A percentile compares a stretch with the other conserved stretches of the same genome.
Conservation (phyloP, 805 yeast species). For the Schizosaccharomyces osmophilus region DNA sequence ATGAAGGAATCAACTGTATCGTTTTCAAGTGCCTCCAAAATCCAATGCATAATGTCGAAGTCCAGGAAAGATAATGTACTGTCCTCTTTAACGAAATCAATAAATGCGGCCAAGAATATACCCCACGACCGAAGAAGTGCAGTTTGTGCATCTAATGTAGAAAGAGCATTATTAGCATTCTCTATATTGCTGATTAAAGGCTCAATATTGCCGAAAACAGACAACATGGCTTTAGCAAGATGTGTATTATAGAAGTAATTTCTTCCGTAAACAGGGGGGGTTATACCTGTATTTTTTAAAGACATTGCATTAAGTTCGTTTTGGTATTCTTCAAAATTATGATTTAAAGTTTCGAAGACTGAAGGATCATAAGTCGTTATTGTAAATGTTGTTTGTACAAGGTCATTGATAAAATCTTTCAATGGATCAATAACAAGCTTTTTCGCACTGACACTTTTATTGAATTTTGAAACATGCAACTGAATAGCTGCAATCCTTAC, state of each 20-base stretch:
- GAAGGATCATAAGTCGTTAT: not conserved
- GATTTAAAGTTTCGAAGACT: not conserved
- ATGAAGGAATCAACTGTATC: not conserved
- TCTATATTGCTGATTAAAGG: slow-evolving; percentile 27
- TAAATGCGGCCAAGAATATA: not conserved
- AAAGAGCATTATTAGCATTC: slow-evolving; percentile 36
- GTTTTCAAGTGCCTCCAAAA: not conserved
- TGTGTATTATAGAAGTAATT: not conserved
- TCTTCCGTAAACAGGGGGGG: not conserved
- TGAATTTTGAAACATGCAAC: not conserved
- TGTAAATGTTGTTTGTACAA: not conserved
- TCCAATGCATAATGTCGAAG: not conserved
- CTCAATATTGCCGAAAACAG: slow-evolving; percentile 19
- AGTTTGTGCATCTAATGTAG: slow-evolving; percentile 35
- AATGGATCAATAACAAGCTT: not conserved
- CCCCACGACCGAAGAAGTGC: slow-evolving; percentile 1
- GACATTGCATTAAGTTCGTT: not conserved
- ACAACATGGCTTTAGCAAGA: not conserved
- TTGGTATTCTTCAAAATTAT: not conserved
- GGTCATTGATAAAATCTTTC: not conserved
- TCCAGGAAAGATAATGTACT: not conserved
- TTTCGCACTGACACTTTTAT: not conserved
- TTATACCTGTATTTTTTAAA: not conserved
- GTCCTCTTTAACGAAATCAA: not conserved
- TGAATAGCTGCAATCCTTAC: not conserved